Base-by-base conservation (phyloP, 495 filamentous ascomycete species). In the Annulohypoxylon nitens region DNA sequence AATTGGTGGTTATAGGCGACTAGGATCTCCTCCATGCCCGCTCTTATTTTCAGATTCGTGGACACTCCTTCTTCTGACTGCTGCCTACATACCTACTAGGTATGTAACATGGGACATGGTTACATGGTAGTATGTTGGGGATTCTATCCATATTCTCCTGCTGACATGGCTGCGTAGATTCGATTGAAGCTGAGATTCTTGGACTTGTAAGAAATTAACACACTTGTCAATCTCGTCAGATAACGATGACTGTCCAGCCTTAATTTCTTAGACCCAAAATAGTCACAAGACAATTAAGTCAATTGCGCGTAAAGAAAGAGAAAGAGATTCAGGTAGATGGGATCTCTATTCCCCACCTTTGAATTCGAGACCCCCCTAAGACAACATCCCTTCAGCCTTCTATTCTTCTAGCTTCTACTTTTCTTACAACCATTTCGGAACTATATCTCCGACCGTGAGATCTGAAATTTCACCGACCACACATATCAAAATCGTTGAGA, bases 281-380 rank as follows among this genome's bases (percentile, higher is more conserved):
- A 55, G 43, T 37, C 58, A 36, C 20, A 33, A 33, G 50, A 11
- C 37, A 62, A 45, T 69, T 6, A 3, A 30, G 30, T 30, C 30
- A 30, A 45, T 69, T 53, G 55, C 48, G 23, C 62, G 30, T 62
- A 45, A 54, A 63, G 60, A 33, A 59, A 50, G 51, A 39, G 61
- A 18, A 59, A 50, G 51, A 39, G 61, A 18, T 37, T 54, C 26
- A 37, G 62, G 16, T 70, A 67, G 51, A 67, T 60, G 18, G 20
- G 30, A 36, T 20, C 53, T 43, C 51, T 66, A 70, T 65, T 70
- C 71, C 66, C 71, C 71, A 70, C 71, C 61, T 73, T 70, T 26
- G 18, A 39, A 65, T 48, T 68, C 36, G 47, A 65, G 53, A 48
- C 47, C 54, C 65, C 61, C 62, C 23, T 14, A 48, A 33, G 41